phyloP scores from a whole-genome alignment of 192 early-diverging fungal genomes.

The Coemansia sp. region DNA sequence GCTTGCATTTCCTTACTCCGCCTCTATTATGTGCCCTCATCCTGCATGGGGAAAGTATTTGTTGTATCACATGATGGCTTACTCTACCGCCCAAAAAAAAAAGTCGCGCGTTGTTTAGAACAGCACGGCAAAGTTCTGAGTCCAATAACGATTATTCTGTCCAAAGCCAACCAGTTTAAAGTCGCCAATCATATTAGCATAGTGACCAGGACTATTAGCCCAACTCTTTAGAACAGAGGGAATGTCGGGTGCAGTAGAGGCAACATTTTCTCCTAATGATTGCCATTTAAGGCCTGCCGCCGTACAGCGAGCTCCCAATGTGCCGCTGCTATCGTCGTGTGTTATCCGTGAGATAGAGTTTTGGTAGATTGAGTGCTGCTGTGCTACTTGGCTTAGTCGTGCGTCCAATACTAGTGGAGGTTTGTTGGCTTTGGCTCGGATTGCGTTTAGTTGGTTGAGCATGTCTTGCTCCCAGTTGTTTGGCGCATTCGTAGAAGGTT shows the following conservation, averaged over 20 bases:
- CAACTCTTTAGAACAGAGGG: constrained; percentile 23
- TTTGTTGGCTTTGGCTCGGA: constrained; percentile 40
- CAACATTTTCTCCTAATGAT: constrained; percentile 46
- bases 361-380: constrained; percentile 46
- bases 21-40: constrained; percentile 2
- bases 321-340: constrained; percentile 29
- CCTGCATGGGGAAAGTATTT: not conserved
- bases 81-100: not conserved
- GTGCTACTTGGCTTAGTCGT: constrained; percentile 35
- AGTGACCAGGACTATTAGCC: constrained; percentile 35
- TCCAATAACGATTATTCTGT: constrained; percentile 35
- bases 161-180: constrained; percentile 48
- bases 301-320: constrained; percentile 33
- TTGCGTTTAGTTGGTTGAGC: constrained; percentile 36
- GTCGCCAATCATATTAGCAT: constrained; percentile 45
- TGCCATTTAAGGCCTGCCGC: constrained; percentile 32
- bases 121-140: constrained; percentile 48
- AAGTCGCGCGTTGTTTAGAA: not conserved
- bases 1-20: not conserved
- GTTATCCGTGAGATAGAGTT: constrained; percentile 28
- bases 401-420: constrained; percentile 23
- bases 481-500: not conserved
- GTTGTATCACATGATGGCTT: not conserved
- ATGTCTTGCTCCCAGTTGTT: constrained; percentile 41
- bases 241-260: constrained; percentile 33